Conservation (phyloP, 805 yeast species). For the Starmerella apis region DNA sequence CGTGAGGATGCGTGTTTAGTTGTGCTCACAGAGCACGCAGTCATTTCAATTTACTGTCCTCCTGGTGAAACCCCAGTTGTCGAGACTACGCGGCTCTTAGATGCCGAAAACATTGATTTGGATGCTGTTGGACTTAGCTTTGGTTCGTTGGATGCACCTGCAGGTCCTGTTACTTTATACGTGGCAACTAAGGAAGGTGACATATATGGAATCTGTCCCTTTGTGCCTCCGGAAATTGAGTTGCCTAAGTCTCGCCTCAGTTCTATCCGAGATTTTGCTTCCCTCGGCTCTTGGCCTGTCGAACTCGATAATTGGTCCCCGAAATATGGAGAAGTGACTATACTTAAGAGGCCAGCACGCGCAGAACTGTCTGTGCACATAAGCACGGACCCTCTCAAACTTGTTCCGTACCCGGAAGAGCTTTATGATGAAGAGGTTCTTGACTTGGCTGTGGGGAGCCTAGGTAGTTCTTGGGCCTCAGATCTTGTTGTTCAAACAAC, state of each 20-base stretch:
- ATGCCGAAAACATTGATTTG: neutral
- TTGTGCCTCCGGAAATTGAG: slow-evolving; percentile 41
- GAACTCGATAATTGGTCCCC: slow-evolving; percentile 26
- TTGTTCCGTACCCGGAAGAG: slow-evolving; percentile 45
- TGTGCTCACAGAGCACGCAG: slow-evolving; percentile 32
- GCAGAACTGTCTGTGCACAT: slow-evolving; percentile 4
- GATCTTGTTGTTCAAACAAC: slow-evolving; percentile 19
- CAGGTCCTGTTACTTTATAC: slow-evolving; percentile 45
- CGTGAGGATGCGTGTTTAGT: slow-evolving; percentile 38
- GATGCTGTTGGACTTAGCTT: slow-evolving; percentile 37
- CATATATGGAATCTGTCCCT: slow-evolving; percentile 53
- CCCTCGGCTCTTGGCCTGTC: slow-evolving; percentile 29
- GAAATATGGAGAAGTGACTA: neutral
- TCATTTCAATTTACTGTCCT: slow-evolving; percentile 12
- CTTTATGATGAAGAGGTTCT: slow-evolving; percentile 41
- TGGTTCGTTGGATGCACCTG: slow-evolving; percentile 34
- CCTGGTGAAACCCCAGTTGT: slow-evolving; percentile 34
- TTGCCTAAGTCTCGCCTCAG: slow-evolving; percentile 24
- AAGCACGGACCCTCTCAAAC: slow-evolving; percentile 45
- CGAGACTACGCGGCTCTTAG: slow-evolving; percentile 7
- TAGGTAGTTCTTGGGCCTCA: slow-evolving; percentile 8
- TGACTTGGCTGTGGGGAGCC: slow-evolving; percentile 26
- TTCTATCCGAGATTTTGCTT: slow-evolving; percentile 3
- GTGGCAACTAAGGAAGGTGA: slow-evolving; percentile 48
- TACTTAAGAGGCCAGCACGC: slow-evolving; percentile 7